phyloP scores from a whole-genome alignment of 2,329 filamentous ascomycete species.

The Colletotrichum coccodes region DNA sequence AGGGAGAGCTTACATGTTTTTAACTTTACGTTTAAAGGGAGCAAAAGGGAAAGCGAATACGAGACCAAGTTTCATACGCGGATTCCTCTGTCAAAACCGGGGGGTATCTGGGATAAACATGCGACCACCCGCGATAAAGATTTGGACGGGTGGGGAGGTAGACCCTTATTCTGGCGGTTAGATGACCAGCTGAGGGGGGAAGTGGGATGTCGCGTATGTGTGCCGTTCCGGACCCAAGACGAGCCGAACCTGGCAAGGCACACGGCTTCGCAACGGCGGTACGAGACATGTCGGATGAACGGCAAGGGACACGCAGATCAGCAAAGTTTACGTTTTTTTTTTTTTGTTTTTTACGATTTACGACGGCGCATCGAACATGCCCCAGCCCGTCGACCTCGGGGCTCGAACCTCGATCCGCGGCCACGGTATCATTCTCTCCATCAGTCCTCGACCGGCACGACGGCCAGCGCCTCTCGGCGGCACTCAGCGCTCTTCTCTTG shows the following conservation, averaged over 20 bases:
- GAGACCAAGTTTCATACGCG: background rate
- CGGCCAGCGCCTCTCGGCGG: constrained; percentile 22
- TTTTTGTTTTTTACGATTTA: background rate
- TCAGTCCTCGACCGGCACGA: background rate
- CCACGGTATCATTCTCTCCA: background rate
- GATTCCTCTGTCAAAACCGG: background rate
- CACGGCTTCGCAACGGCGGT: background rate
- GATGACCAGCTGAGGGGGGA: background rate
- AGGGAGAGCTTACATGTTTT: background rate
- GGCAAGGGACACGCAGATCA: background rate
- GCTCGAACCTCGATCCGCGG: constrained; percentile 3
- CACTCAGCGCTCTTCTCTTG: constrained; percentile 49
- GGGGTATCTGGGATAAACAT: background rate
- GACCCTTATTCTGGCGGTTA: background rate
- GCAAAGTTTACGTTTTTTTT: constrained; percentile 2
- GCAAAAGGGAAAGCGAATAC: too few relatives aligned
- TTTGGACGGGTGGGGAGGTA: background rate
- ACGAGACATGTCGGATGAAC: constrained; percentile 17
- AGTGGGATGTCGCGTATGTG: background rate
- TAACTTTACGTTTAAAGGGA: background rate
- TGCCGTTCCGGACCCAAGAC: background rate
- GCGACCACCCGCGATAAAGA: background rate
- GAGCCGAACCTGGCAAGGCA: background rate
- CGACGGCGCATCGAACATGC: constrained; percentile 14
- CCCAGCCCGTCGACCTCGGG: background rate